A percentile compares a stretch with the other conserved stretches of the same genome.
Evolutionary conservation across 257 asterid genomes (phyloP).

Genomic region (Nicotiana paniculata): DNA sequence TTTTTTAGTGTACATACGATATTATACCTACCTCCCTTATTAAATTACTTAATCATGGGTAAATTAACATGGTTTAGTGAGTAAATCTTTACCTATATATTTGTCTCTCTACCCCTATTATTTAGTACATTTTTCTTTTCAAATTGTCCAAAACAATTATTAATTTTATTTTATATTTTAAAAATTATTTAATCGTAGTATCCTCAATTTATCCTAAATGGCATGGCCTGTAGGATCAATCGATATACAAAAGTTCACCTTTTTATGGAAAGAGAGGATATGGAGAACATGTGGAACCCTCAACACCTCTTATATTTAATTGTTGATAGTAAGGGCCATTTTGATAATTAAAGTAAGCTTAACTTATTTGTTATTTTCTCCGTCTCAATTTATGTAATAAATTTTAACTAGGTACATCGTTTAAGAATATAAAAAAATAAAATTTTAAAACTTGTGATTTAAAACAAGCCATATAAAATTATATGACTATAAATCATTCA

Average conservation of each 20-base stretch:
- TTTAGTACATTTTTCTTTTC: not conserved
- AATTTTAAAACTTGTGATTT: accelerated
- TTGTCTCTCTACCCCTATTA: not conserved
- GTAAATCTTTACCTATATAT: not conserved
- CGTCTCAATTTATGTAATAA: too few species aligned
- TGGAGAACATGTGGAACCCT: not conserved
- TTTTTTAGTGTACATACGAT: too few species aligned
- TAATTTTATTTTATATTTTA: not conserved
- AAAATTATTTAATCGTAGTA: not conserved
- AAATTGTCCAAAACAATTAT: not conserved
- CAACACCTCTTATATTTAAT: not conserved
- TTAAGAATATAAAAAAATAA: too few species aligned
- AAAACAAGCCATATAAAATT: too few species aligned
- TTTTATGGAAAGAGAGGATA: not conserved
- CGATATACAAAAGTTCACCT: not conserved
- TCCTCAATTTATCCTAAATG: not conserved
- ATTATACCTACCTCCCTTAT: too few species aligned
- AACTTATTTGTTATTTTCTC: too few species aligned
- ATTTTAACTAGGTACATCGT: too few species aligned
- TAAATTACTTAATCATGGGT: too few species aligned
- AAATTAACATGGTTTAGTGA: too few species aligned
- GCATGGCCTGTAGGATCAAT: not conserved
- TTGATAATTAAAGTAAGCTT: not conserved
- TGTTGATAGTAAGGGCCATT: not conserved
- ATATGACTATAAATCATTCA: too few species aligned